phyloP scores from a whole-genome alignment of 148 eudicot genomes.

The Agrostemma githago region DNA sequence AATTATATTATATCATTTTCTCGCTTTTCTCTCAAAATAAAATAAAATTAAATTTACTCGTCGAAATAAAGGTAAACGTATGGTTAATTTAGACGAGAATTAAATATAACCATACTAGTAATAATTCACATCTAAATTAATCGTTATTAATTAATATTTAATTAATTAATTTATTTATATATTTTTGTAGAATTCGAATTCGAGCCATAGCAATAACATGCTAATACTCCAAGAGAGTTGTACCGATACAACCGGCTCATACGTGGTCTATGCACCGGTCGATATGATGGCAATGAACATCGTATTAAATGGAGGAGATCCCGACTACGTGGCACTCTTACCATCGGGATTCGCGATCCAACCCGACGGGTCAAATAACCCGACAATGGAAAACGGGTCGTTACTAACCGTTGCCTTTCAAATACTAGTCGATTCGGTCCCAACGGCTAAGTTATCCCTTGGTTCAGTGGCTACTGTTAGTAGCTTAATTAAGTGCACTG shows the following conservation, averaged over 20 bases:
- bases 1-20: no score
- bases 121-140: not conserved
- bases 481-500: slow-evolving; percentile 93
- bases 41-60: no score
- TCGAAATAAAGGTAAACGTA: no score
- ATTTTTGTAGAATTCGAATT: slow-evolving; percentile 72
- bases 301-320: slow-evolving; percentile 86
- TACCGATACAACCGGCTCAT: slow-evolving; percentile 82
- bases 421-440: slow-evolving; percentile 89
- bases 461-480: slow-evolving; percentile 96
- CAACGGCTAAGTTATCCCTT: slow-evolving; percentile 89
- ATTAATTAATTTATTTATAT: not conserved
- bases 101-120: no score
- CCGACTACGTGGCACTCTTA: slow-evolving; percentile 91
- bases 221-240: slow-evolving; percentile 93
- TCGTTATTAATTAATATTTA: not conserved
- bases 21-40: no score
- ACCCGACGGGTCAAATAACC: slow-evolving; percentile 63
- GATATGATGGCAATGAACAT: slow-evolving; percentile 93
- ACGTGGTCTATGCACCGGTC: slow-evolving; percentile 95
- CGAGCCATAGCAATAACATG: slow-evolving; percentile 99
- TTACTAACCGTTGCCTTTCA: slow-evolving; percentile 90
- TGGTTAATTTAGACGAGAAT: no score
- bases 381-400: slow-evolving; percentile 44
- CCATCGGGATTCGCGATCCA: slow-evolving; percentile 96